Conservation (phyloP, 768 basidiomycete genomes). For the Amyloporia xantha region DNA sequence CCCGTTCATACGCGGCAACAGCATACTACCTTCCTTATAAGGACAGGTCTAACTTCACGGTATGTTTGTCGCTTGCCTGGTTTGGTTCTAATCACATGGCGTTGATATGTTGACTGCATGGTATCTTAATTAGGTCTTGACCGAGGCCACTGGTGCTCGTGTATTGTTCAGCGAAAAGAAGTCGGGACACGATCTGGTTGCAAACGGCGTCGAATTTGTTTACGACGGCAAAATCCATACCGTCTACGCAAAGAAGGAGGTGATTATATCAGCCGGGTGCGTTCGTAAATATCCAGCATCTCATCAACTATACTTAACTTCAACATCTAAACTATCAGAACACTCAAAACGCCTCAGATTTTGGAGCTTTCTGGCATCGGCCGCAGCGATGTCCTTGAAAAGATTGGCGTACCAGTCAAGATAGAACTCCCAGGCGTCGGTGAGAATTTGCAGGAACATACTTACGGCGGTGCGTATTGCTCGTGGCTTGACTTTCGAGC, state of each 20-base stretch:
- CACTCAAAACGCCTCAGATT: constrained; percentile 39
- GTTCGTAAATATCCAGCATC: constrained; percentile 1
- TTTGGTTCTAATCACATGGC: background rate
- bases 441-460: constrained; percentile 42
- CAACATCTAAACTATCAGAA: constrained; percentile 19
- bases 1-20: constrained; percentile 20
- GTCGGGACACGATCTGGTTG: constrained; percentile 15
- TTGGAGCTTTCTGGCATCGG: constrained; percentile 47
- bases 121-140: constrained; percentile 25
- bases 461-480: constrained; percentile 5
- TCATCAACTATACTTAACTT: background rate
- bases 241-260: constrained; percentile 34
- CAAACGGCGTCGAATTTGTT: constrained; percentile 33
- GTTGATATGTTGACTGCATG: constrained; percentile 11
- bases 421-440: constrained; percentile 43
- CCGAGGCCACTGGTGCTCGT: constrained; percentile 14
- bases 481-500: background rate
- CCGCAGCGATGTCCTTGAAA: constrained; percentile 25
- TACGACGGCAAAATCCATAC: constrained; percentile 18
- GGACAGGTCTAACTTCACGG: background rate
- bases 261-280: constrained; percentile 32
- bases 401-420: constrained; percentile 28
- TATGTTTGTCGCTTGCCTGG: background rate
- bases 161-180: constrained; percentile 10
- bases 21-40: background rate